Evolutionary conservation across 1,139 yeast species (phyloP), one percentile per base, ranked within the genome.

Genomic region (Pichia sp.): DNA sequence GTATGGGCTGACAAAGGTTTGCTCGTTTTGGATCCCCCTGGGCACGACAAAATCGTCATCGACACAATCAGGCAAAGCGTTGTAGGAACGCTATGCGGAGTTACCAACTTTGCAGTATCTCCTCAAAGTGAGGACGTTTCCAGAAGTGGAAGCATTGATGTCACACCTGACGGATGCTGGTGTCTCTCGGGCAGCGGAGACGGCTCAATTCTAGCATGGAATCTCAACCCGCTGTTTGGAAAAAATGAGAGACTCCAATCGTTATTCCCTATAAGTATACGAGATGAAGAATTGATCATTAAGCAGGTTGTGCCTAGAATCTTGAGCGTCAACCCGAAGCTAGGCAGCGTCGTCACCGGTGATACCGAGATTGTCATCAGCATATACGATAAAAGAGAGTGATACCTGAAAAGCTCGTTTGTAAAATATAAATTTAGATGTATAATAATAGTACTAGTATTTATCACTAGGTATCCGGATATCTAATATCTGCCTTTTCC

Each of bases 151-250:
- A 58, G 59, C 19, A 30, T 58, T 8, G 56, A 66, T 31, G 84
- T 88, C 58, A 74, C 95, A 0, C 93, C 96, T 1, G 95, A 91
- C 68, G 96, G 96, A 3, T 74, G 80, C 55, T 86, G 71, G 63
- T 84, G 86, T 0, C 66, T 87, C 43, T 80, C 81, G 1, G 95
- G 88, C 4, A 73, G 83, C 6, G 82, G 85, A 4, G 79, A 80
- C 51, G 78, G 79, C 4, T 72, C 73, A 23, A 70, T 89, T 3
- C 74, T 77, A 37, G 60, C 87, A 1, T 93, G 89, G 83, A 89
- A 87, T 62, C 70, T 82, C 48, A 31, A 30, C 6, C 49, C 55
- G 16, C 25, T 45, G n/a, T n/a, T 23, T 10, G 10, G 5, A 31
- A 21, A 8, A 7, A 26, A 18, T 18, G 23, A 19, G 5, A 31